Evolutionary conservation across 257 asterid genomes (phyloP).

Genomic region (Nemophila menziesii): DNA sequence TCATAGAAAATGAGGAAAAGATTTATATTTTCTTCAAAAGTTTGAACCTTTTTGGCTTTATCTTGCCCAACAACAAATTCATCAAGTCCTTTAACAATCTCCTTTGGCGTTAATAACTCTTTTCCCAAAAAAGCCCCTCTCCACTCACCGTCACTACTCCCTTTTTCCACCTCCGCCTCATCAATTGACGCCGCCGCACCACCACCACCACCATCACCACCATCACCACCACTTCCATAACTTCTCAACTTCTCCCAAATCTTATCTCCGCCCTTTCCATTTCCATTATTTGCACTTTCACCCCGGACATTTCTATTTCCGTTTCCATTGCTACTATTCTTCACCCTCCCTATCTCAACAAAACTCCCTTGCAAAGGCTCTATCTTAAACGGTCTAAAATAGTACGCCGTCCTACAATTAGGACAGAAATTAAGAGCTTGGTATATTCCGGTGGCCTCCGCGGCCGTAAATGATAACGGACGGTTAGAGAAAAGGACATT

Average conservation of each 20-base stretch:
- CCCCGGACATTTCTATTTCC: slow-evolving; percentile 23
- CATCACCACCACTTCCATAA: slow-evolving; percentile 31
- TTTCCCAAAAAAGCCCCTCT: slow-evolving; percentile 24
- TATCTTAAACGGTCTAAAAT: slow-evolving; percentile 72
- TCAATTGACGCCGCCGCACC: slow-evolving; percentile 6
- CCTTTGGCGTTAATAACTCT: slow-evolving; percentile 70
- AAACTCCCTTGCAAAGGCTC: slow-evolving; percentile 88
- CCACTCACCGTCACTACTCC: slow-evolving; percentile 14
- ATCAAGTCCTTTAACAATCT: slow-evolving; percentile 65
- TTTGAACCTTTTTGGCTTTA: slow-evolving; percentile 65
- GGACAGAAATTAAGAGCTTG: slow-evolving; percentile 78
- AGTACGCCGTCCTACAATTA: slow-evolving; percentile 68
- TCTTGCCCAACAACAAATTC: slow-evolving; percentile 81
- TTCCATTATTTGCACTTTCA: slow-evolving; percentile 31
- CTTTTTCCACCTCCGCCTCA: not conserved
- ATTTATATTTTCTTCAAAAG: not conserved
- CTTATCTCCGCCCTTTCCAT: slow-evolving; percentile 33
- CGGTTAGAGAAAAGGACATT: slow-evolving; percentile 65
- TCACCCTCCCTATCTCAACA: slow-evolving; percentile 80
- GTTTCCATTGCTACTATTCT: slow-evolving; percentile 28
- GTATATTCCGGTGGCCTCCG: slow-evolving; percentile 47
- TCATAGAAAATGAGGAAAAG: not conserved
- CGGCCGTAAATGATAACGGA: slow-evolving; percentile 59
- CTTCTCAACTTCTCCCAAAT: slow-evolving; percentile 94
- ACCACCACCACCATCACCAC: slow-evolving; percentile 10